Evolutionary conservation across 306 rosid species (phyloP).

Genomic region (Cucumis cinereus): DNA sequence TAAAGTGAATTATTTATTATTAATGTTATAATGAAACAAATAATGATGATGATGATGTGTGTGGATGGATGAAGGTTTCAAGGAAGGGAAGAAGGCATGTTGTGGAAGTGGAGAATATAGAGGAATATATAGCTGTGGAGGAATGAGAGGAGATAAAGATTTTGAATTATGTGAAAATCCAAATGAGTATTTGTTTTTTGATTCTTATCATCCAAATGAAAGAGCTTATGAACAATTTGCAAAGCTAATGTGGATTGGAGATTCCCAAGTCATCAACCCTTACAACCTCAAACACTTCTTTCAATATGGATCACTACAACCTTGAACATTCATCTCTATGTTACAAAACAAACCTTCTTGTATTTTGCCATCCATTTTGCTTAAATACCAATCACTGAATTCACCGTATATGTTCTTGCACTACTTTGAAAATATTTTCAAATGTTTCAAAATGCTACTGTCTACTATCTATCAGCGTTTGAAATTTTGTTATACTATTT

Average conservation of each 20-base stretch:
- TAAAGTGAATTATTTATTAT: background rate
- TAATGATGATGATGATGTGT: no score
- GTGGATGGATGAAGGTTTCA: constrained; percentile 24
- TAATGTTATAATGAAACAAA: background rate
- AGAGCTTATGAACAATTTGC: constrained; percentile 22
- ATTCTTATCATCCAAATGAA: constrained; percentile 33
- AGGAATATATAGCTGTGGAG: constrained; percentile 45
- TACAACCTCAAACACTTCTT: constrained; percentile 25
- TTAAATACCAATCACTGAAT: no score
- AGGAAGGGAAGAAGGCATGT: constrained; percentile 34
- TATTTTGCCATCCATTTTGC: no score
- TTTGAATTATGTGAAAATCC: constrained; percentile 26
- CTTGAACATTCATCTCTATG: background rate
- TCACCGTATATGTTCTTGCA: no score
- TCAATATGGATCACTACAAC: background rate
- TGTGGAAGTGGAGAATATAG: constrained; percentile 45
- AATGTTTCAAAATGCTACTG: no score
- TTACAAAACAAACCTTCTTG: no score
- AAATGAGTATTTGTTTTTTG: constrained; percentile 30
- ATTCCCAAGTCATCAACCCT: constrained; percentile 14
- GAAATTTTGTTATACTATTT: no score
- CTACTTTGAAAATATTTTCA: no score
- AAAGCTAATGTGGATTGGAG: constrained; percentile 24
- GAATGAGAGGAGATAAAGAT: constrained; percentile 25
- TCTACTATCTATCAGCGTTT: no score